Evolutionary conservation across 1,139 yeast genomes (phyloP).

Genomic region (Geotrichum europaeum): DNA sequence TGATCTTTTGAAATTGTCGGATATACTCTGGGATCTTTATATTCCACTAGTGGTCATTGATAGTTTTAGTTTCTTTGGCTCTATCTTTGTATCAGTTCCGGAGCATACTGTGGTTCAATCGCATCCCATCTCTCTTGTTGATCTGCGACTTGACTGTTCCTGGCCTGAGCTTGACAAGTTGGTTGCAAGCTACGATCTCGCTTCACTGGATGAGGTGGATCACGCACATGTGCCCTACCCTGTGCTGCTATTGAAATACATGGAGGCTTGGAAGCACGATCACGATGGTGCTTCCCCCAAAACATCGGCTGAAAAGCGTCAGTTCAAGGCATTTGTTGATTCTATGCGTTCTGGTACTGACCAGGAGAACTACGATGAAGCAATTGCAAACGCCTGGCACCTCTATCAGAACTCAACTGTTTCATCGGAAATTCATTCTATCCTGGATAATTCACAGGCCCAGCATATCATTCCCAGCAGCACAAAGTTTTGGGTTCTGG

Average conservation of each 20-base stretch:
- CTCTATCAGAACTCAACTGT: constrained; percentile 33
- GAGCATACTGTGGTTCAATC: constrained; percentile 69
- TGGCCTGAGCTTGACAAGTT: constrained; percentile 65
- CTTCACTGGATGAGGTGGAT: constrained; percentile 43
- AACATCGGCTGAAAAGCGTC: constrained; percentile 43
- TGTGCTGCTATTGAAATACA: constrained; percentile 55
- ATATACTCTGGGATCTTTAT: constrained; percentile 40
- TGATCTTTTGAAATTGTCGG: constrained; percentile 33
- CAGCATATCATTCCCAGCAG: constrained; percentile 15
- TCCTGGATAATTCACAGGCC: constrained; percentile 23
- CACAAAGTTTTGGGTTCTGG: constrained; percentile 54
- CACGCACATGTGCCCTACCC: constrained; percentile 72
- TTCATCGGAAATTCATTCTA: constrained; percentile 36
- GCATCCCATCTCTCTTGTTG: constrained; percentile 62
- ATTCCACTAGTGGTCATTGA: constrained; percentile 52
- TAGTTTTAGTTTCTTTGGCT: constrained; percentile 63
- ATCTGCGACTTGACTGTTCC: constrained; percentile 63
- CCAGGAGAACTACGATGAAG: constrained; percentile 68
- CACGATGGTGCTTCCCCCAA: constrained; percentile 40
- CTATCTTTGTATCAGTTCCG: constrained; percentile 49
- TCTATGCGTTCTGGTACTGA: constrained; percentile 34
- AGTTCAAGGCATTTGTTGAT: constrained; percentile 41
- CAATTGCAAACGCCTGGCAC: constrained; percentile 52
- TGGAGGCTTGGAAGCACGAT: constrained; percentile 41
- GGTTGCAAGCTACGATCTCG: constrained; percentile 48